These are phyloP conservation scores for Phytophthora ohioensis DNA, from an alignment of 352 stramenopile genomes.

Conservation along the genomic window DNA sequence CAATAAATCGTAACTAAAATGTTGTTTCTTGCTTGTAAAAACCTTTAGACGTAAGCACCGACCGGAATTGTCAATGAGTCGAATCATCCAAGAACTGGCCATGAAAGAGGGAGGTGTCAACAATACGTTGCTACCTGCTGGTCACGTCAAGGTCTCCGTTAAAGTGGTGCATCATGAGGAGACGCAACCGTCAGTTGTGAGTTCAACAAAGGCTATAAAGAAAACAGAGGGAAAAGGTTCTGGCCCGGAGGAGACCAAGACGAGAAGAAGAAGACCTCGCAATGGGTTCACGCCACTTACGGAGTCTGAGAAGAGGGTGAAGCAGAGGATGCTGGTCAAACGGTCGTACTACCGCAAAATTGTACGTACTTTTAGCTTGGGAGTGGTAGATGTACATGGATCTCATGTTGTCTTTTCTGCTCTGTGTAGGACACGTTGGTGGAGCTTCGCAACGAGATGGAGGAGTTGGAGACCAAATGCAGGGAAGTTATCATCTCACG, in stretches of 20 bases:
- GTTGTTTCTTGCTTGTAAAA: neutral
- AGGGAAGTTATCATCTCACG: constrained; percentile 43
- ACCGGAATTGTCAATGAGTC: constrained; percentile 57
- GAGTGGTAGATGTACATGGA: neutral
- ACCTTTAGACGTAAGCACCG: constrained; percentile 36
- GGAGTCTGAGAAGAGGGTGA: constrained; percentile 69
- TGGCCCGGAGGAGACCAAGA: constrained; percentile 7
- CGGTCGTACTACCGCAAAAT: constrained; percentile 83
- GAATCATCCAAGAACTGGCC: constrained; percentile 55
- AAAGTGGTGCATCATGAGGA: constrained; percentile 5
- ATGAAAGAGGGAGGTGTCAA: constrained; percentile 9
- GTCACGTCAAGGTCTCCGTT: constrained; percentile 7
- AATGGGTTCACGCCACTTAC: constrained; percentile 50
- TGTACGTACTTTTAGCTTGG: constrained; percentile 37
- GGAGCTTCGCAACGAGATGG: constrained; percentile 56
- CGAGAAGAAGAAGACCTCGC: constrained; percentile 24
- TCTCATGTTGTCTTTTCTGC: neutral
- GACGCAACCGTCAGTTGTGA: neutral
- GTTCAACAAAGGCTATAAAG: constrained; percentile 7
- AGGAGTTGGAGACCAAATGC: constrained; percentile 61
- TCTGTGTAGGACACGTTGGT: constrained; percentile 60
- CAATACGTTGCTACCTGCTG: neutral
- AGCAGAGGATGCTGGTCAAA: constrained; percentile 77
- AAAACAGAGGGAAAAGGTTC: constrained; percentile 10
- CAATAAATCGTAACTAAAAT: constrained; percentile 19